Base-by-base conservation (phyloP, 2,329 filamentous ascomycete species). In the Zymoseptoria crescenta region DNA sequence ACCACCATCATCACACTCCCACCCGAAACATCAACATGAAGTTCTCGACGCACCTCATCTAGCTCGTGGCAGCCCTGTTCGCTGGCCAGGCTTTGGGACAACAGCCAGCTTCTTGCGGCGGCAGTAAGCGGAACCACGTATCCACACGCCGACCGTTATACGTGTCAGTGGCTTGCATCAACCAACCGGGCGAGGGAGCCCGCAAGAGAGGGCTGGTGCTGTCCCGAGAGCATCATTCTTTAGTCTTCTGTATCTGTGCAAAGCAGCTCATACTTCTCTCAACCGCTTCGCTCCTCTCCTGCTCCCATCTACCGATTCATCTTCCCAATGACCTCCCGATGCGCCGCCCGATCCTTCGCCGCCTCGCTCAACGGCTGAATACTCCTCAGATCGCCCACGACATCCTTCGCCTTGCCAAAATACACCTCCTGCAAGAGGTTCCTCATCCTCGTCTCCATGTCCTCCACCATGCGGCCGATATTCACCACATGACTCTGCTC, bases 361-460 rank as follows among this genome's bases (percentile, higher is more conserved):
- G 87, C 86, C 76, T 96, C 91, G 65, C 89, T 95, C 74, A 97
- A 77, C 63, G 88, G 86, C 55, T 86, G 85, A 64, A 96, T 83
- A 81, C 92, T 97, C 74, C 94, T 83, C 75, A 99, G 77, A 74
- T 99, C 93, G 57, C 93, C 94, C 3, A 99, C 93, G 2, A 99
- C 91, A 76, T 99, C 94, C 83, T 96, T 96, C 57, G 94, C 93
- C 81, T 99, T 99, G 73, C 94, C 94, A 77, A 99, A 99, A 79
- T 99, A 99, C 54, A 99, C 94, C 77, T 99, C 94, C 80, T 99
- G 93, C 74, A 99, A 79, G 75, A 97, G 76, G 76, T 99, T 99
- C 65, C 94, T 85, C 94, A 99, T 97, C 82, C 96, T 96, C 74
- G 96, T 85, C 79, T 99, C 94, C 94, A 99, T 97, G 75, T 99